Evolutionary conservation across 2,329 filamentous ascomycete genomes (phyloP).

Genomic region (Paradendryphiella salina): DNA sequence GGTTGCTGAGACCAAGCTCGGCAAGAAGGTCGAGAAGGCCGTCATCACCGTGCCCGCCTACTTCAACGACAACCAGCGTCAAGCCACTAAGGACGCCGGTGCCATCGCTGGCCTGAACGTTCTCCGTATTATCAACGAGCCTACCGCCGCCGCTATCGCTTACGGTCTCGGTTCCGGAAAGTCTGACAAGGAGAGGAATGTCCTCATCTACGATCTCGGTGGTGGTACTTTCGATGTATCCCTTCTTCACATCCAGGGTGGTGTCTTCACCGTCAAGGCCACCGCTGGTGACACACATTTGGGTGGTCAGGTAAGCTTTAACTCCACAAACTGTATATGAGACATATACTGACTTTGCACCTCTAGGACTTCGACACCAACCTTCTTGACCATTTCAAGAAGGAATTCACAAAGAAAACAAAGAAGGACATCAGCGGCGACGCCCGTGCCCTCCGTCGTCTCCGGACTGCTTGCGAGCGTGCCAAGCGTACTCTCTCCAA

Average conservation of each 20-base stretch:
- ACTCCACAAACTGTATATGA: no score
- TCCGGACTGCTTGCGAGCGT: slow-evolving; percentile 97
- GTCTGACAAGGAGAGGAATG: slow-evolving; percentile 96
- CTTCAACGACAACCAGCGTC: slow-evolving; percentile 99
- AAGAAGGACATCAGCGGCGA: slow-evolving; percentile 67
- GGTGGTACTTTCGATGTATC: slow-evolving; percentile 99
- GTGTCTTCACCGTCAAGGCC: slow-evolving; percentile 98
- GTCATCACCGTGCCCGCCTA: slow-evolving; percentile 99
- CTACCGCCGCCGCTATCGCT: slow-evolving; percentile 95
- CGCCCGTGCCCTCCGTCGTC: slow-evolving; percentile 88
- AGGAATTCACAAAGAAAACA: slow-evolving; percentile 83
- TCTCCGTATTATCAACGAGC: slow-evolving; percentile 99
- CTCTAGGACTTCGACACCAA: slow-evolving; percentile 94
- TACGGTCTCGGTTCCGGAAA: slow-evolving; percentile 96
- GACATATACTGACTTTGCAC: slow-evolving; percentile 51
- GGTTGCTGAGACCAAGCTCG: slow-evolving; percentile 96
- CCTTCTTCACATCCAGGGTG: slow-evolving; percentile 96
- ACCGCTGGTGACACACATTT: slow-evolving; percentile 97
- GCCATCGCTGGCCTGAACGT: slow-evolving; percentile 96
- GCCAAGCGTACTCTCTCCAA: slow-evolving; percentile 99
- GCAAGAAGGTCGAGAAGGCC: slow-evolving; percentile 98
- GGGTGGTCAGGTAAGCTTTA: slow-evolving; percentile 69
- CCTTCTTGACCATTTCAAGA: slow-evolving; percentile 94
- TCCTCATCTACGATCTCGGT: slow-evolving; percentile 99
- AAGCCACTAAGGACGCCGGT: slow-evolving; percentile 99